These are phyloP conservation scores for Pseudodiploospora longispora DNA, from an alignment of 2,329 filamentous ascomycete species.

Conservation along the genomic window DNA sequence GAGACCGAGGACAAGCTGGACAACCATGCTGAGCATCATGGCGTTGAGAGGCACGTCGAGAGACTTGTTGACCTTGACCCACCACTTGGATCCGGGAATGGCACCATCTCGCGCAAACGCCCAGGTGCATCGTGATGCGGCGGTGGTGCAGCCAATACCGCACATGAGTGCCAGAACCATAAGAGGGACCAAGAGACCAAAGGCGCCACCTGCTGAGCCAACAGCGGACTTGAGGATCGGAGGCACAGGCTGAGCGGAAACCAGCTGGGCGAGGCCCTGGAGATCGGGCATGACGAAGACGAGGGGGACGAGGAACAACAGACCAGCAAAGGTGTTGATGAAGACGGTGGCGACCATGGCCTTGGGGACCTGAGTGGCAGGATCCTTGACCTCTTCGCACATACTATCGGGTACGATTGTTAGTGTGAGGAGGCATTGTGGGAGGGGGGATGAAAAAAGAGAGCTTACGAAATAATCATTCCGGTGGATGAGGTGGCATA, in stretches of 20 bases:
- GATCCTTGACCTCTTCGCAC: slow-evolving; percentile 64
- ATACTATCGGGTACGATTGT: slow-evolving; percentile 38
- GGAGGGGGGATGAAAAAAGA: slow-evolving; percentile 1
- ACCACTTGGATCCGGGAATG: slow-evolving; percentile 53
- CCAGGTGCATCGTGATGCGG: slow-evolving; percentile 59
- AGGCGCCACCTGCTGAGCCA: slow-evolving; percentile 51
- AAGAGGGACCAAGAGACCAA: slow-evolving; percentile 55
- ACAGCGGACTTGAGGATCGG: slow-evolving; percentile 55
- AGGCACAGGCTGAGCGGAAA: slow-evolving; percentile 55
- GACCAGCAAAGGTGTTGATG: slow-evolving; percentile 58
- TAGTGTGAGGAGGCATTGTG: slow-evolving; percentile 6
- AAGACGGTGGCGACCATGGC: slow-evolving; percentile 62
- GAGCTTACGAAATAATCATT: slow-evolving; percentile 67
- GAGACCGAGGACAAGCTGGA: slow-evolving; percentile 55
- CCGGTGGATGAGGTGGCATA: slow-evolving; percentile 70
- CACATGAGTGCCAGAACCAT: slow-evolving; percentile 60
- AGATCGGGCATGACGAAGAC: slow-evolving; percentile 63
- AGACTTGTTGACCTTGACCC: slow-evolving; percentile 52
- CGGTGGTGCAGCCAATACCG: slow-evolving; percentile 62
- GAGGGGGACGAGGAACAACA: slow-evolving; percentile 61
- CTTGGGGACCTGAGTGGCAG: slow-evolving; percentile 60
- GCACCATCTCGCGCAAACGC: slow-evolving; percentile 64
- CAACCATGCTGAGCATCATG: slow-evolving; percentile 62
- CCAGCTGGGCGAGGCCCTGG: slow-evolving; percentile 41
- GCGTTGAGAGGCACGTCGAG: slow-evolving; percentile 61